These are phyloP conservation scores for Aspergillus melleus DNA, from an alignment of 2,329 filamentous ascomycete genomes.

Conservation along the genomic window DNA sequence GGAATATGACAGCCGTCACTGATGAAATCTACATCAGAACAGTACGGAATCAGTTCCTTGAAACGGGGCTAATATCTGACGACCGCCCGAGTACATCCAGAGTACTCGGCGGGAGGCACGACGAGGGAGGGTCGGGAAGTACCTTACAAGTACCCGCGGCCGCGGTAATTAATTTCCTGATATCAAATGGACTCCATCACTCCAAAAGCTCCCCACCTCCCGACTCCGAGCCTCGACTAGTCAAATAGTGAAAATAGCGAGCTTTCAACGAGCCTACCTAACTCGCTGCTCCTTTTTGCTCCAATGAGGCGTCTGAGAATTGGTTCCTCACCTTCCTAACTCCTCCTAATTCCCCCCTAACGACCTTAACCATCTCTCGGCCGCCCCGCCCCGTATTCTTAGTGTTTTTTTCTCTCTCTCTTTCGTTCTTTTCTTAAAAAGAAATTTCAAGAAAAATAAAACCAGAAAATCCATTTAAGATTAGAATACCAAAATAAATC, in stretches of 20 bases:
- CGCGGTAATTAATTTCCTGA: neutral
- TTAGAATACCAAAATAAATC: neutral
- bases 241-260: slow-evolving; percentile 4
- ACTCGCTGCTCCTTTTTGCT: slow-evolving; percentile 9
- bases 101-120: neutral
- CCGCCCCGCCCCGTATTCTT: slow-evolving; percentile 17
- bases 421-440: neutral
- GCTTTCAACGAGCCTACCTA: neutral
- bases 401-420: slow-evolving; percentile 9
- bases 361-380: neutral
- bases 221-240: slow-evolving; percentile 23
- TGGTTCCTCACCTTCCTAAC: slow-evolving; percentile 11
- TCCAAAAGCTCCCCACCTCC: slow-evolving; percentile 21
- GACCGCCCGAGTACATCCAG: neutral
- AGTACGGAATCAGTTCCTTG: neutral
- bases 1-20: too few relatives aligned
- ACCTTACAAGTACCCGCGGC: neutral
- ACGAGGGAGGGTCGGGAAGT: neutral
- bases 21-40: too few relatives aligned
- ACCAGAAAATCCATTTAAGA: neutral
- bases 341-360: slow-evolving; percentile 12
- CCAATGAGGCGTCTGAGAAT: slow-evolving; percentile 13
- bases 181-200: neutral
- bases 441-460: neutral
- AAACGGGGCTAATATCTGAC: neutral